Conservation (phyloP, 1,139 yeast genomes). For the Sugiyamaella xylanicola region DNA sequence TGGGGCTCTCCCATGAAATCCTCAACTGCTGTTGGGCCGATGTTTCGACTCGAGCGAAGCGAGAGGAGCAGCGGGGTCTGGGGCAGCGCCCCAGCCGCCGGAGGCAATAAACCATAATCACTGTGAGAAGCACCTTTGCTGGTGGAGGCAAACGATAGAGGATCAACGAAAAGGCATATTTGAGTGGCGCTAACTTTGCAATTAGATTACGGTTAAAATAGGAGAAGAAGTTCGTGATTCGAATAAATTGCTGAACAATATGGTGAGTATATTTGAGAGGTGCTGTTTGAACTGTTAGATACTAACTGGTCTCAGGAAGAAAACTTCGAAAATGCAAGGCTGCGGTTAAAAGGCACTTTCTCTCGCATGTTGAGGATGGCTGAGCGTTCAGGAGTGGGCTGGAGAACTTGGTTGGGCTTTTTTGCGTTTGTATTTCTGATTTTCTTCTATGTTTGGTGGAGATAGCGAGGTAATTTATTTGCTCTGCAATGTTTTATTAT, state of each 20-base stretch:
- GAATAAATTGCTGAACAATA: slow-evolving; percentile 59
- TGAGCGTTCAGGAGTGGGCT: slow-evolving; percentile 74
- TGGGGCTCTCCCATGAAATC: no score
- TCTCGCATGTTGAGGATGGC: slow-evolving; percentile 80
- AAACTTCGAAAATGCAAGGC: slow-evolving; percentile 51
- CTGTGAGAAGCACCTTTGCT: no score
- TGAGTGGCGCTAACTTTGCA: slow-evolving; percentile 6
- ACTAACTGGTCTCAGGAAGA: slow-evolving; percentile 39
- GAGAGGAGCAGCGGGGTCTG: no score
- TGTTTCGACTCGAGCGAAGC: no score
- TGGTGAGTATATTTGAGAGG: slow-evolving; percentile 45
- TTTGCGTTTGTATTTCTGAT: slow-evolving; percentile 62
- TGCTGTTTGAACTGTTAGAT: not conserved
- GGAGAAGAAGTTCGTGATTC: slow-evolving; percentile 84
- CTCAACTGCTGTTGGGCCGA: no score
- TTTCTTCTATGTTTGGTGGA: slow-evolving; percentile 81
- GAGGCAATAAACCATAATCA: no score
- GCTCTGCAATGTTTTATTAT: slow-evolving; percentile 7
- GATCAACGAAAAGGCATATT: no score
- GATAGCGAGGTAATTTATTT: slow-evolving; percentile 22
- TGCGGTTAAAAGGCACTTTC: slow-evolving; percentile 63
- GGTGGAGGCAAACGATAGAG: no score
- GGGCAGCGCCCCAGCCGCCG: no score
- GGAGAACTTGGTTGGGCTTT: slow-evolving; percentile 76
- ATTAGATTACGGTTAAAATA: slow-evolving; percentile 65